Conservation (phyloP, 1,139 yeast genomes). For the Hemisphaericaspora lyxosophila region DNA sequence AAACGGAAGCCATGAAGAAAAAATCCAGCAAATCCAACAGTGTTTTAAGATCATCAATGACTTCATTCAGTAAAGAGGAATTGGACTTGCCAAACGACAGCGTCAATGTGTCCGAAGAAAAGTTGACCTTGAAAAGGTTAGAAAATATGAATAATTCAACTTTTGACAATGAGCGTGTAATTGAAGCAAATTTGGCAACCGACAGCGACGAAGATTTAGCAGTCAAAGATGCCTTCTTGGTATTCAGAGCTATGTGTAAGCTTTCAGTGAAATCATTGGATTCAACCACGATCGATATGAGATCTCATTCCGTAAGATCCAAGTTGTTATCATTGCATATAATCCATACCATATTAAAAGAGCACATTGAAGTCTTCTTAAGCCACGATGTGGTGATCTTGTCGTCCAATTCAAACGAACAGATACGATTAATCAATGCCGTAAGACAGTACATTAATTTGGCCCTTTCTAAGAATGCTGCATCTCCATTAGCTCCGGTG, state of each 20-base stretch:
- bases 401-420: slow-evolving; percentile 56
- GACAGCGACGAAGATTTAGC: slow-evolving; percentile 59
- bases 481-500: slow-evolving; percentile 87
- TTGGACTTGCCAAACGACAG: slow-evolving; percentile 15
- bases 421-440: slow-evolving; percentile 69
- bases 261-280: slow-evolving; percentile 80
- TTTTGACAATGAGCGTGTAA: slow-evolving; percentile 50
- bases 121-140: slow-evolving; percentile 58
- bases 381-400: slow-evolving; percentile 62
- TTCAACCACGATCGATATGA: slow-evolving; percentile 73
- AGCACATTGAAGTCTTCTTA: slow-evolving; percentile 80
- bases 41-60: slow-evolving; percentile 20
- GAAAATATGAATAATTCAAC: slow-evolving; percentile 54
- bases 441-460: slow-evolving; percentile 82
- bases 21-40: slow-evolving; percentile 20
- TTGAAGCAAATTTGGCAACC: slow-evolving; percentile 48
- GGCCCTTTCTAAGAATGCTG: slow-evolving; percentile 86
- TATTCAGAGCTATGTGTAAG: slow-evolving; percentile 93
- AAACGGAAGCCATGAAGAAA: slow-evolving; percentile 19
- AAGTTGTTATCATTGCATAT: slow-evolving; percentile 85
- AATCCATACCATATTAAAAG: slow-evolving; percentile 79
- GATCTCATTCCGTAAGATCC: slow-evolving; percentile 89
- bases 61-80: slow-evolving; percentile 16
- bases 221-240: slow-evolving; percentile 87
- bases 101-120: slow-evolving; percentile 18